These are phyloP conservation scores for Leccinum disarticulatum DNA, from an alignment of 768 basidiomycete species.

Conservation along the genomic window DNA sequence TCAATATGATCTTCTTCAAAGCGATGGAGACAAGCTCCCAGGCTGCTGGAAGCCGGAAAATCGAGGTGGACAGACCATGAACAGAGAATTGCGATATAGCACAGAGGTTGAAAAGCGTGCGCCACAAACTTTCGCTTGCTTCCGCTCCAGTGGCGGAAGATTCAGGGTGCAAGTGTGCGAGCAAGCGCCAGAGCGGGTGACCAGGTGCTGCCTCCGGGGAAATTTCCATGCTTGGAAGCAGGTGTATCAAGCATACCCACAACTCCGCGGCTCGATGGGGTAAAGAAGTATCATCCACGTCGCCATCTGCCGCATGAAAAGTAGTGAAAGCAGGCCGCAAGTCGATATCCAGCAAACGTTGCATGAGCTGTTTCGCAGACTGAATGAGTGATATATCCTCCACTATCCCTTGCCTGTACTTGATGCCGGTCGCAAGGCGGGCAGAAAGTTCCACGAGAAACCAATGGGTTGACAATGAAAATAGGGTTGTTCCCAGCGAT, in stretches of 20 bases:
- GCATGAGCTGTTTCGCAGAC: conserved; percentile 43
- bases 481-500: conserved; percentile 32
- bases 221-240: conserved; percentile 36
- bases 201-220: conserved; percentile 17
- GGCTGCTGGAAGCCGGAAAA: conserved; percentile 45
- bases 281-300: conserved; percentile 36
- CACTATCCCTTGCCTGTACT: conserved; percentile 28
- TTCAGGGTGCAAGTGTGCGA: conserved; percentile 37
- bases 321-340: conserved; percentile 35
- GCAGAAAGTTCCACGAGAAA: conserved; percentile 58
- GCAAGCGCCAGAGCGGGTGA: conserved; percentile 47
- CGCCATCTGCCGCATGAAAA: conserved; percentile 19
- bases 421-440: conserved; percentile 35
- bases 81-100: conserved; percentile 78
- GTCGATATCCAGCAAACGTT: conserved; percentile 53
- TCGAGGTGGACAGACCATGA: conserved; percentile 44
- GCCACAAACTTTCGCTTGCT: conserved; percentile 72
- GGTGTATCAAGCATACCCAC: conserved; percentile 74
- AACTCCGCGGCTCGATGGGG: conserved; percentile 54
- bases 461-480: conserved; percentile 56
- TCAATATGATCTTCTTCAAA: conserved; percentile 58
- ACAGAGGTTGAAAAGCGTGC: conserved; percentile 63
- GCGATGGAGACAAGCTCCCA: conserved; percentile 69
- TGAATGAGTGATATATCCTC: conserved; percentile 24
- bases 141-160: conserved; percentile 37